Conservation (phyloP, 495 filamentous ascomycete genomes). For the Xylaria telfairii region DNA sequence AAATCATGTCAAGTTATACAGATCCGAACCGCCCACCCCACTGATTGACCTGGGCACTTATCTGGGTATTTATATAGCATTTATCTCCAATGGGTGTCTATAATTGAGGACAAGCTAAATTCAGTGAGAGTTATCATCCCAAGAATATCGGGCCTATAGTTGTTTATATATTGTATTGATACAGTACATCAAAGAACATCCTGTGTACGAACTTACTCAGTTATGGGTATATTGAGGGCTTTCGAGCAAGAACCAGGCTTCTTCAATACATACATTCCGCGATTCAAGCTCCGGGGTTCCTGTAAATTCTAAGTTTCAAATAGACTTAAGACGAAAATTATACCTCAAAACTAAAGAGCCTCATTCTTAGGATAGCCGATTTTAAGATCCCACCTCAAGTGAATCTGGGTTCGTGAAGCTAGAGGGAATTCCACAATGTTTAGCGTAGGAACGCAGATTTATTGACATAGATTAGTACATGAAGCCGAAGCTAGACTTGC, state of each 20-base stretch:
- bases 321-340: conserved; percentile 11
- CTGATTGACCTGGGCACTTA: neutral
- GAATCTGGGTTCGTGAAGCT: neutral
- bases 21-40: neutral
- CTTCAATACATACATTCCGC: too few relatives aligned
- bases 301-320: neutral
- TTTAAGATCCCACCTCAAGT: neutral
- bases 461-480: too few relatives aligned
- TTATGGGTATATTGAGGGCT: too few relatives aligned
- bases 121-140: too few relatives aligned
- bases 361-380: neutral
- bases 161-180: too few relatives aligned
- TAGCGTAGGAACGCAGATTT: too few relatives aligned
- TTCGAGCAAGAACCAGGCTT: too few relatives aligned
- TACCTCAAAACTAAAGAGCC: conserved; percentile 18
- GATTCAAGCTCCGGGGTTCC: conserved; percentile 15
- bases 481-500: neutral
- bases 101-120: neutral
- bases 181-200: too few relatives aligned
- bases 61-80: neutral
- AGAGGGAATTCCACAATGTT: neutral
- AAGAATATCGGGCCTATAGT: too few relatives aligned
- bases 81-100: neutral
- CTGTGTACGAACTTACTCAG: too few relatives aligned
- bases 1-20: neutral